Conservation (phyloP, 225 moss, liverwort and hornwort species). For the Bryum argenteum region DNA sequence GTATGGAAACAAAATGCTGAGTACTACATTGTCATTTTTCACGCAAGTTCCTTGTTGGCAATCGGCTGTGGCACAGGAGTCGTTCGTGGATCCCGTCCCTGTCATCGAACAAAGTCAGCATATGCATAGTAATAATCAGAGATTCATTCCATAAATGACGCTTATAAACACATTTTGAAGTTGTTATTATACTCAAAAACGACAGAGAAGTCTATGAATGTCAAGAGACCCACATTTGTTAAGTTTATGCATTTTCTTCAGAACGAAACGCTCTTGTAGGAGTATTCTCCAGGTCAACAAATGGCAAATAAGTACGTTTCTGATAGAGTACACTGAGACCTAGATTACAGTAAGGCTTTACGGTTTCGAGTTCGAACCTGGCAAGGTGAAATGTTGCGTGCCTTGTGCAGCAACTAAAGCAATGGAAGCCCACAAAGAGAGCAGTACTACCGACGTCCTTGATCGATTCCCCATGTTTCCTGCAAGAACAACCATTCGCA, state of each 20-base stretch:
- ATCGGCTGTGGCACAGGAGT: constrained; percentile 46
- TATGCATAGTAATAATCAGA: not conserved
- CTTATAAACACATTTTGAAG: too few relatives aligned
- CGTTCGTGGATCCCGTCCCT: constrained; percentile 37
- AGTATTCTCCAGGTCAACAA: too few relatives aligned
- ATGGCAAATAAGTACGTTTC: too few relatives aligned
- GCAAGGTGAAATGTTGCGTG: constrained; percentile 23
- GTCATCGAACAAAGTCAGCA: constrained; percentile 1
- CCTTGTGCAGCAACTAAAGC: constrained; percentile 30
- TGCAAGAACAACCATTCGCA: not conserved
- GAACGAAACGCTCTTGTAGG: too few relatives aligned
- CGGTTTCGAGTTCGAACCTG: constrained; percentile 25
- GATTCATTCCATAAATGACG: too few relatives aligned
- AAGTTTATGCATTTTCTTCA: too few relatives aligned
- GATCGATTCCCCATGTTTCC: constrained; percentile 28
- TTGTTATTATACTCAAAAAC: too few relatives aligned
- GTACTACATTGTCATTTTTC: constrained; percentile 27
- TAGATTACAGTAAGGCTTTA: not conserved
- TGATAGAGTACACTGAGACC: not conserved
- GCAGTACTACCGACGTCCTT: constrained; percentile 4
- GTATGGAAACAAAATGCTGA: constrained; percentile 43
- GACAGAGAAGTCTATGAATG: too few relatives aligned
- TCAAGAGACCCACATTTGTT: too few relatives aligned
- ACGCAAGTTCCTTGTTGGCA: constrained; percentile 62
- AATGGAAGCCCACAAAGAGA: constrained; percentile 33